These are phyloP conservation scores for Plantago major DNA, from an alignment of 257 asterid species.

Conservation along the genomic window DNA sequence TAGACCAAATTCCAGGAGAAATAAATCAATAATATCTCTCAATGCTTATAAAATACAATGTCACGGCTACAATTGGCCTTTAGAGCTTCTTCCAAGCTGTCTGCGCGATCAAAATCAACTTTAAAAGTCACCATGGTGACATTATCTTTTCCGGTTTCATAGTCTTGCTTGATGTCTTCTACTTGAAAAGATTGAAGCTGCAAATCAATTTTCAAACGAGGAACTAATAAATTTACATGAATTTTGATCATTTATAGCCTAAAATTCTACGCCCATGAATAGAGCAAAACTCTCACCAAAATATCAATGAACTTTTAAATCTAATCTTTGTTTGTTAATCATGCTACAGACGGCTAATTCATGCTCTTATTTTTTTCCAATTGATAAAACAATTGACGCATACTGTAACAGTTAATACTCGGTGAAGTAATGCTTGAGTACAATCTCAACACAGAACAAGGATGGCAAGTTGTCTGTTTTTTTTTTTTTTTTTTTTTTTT, in stretches of 20 bases:
- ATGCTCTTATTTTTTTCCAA: slow-evolving; percentile 13
- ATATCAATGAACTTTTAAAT: not conserved
- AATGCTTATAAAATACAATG: slow-evolving; percentile 59
- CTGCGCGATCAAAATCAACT: slow-evolving; percentile 74
- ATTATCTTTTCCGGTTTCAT: slow-evolving; percentile 83
- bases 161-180: slow-evolving; percentile 94
- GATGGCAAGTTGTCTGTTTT: too few relatives aligned
- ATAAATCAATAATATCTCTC: slow-evolving; percentile 11
- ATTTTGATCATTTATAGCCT: too few relatives aligned
- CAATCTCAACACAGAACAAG: not conserved
- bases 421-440: not conserved
- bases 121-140: slow-evolving; percentile 70
- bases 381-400: not conserved
- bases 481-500: too few relatives aligned
- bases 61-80: slow-evolving; percentile 74
- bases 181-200: slow-evolving; percentile 86
- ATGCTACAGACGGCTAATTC: slow-evolving; percentile 1
- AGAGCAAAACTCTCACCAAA: too few relatives aligned
- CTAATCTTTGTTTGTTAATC: slow-evolving; percentile 12
- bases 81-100: slow-evolving; percentile 78
- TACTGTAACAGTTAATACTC: not conserved
- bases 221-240: not conserved
- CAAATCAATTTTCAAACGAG: slow-evolving; percentile 11
- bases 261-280: too few relatives aligned
- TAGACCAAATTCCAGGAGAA: not conserved